Percentiles rank a stretch among this genome's conserved stretches.
phyloP scores from a whole-genome alignment of 345 rosid genomes.

The Arabidopsis arenosa region DNA sequence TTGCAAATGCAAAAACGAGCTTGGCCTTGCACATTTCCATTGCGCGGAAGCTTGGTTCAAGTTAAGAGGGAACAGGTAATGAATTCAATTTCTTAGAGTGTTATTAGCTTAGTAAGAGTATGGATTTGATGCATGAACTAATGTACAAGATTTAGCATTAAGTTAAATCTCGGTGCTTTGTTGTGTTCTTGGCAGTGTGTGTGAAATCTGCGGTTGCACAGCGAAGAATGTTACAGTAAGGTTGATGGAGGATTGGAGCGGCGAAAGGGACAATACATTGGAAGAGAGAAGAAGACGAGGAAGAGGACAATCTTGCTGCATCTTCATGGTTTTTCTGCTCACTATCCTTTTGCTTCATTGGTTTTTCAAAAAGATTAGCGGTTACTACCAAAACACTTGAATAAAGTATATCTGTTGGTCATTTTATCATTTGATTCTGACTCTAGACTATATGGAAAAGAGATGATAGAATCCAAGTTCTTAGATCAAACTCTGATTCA shows the following conservation, averaged over 20 bases:
- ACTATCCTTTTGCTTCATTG: constrained; percentile 36
- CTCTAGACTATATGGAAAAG: constrained; percentile 3
- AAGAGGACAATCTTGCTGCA: constrained; percentile 43
- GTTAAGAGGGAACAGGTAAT: constrained; percentile 88
- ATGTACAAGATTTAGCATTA: neutral
- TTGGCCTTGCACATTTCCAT: constrained; percentile 74
- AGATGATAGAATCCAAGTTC: constrained; percentile 1
- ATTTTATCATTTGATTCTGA: neutral
- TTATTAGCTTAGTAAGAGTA: neutral
- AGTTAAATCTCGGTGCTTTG: neutral
- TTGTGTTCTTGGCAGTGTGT: constrained; percentile 39
- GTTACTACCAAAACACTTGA: constrained; percentile 21
- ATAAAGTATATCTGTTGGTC: constrained; percentile 5
- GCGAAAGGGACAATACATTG: constrained; percentile 23
- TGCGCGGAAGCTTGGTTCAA: constrained; percentile 97
- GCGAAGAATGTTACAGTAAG: constrained; percentile 38
- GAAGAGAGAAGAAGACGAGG: constrained; percentile 34
- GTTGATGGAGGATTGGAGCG: constrained; percentile 29
- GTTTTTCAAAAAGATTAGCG: constrained; percentile 24
- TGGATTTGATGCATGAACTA: neutral
- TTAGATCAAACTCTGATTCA: constrained; percentile 11
- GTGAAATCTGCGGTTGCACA: constrained; percentile 43
- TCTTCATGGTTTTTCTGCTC: constrained; percentile 33
- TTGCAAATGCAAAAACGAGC: constrained; percentile 92
- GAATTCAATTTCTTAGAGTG: neutral